Evolutionary conservation across 495 filamentous ascomycete species (phyloP).

Genomic region (Opeltia flavorubescens): DNA sequence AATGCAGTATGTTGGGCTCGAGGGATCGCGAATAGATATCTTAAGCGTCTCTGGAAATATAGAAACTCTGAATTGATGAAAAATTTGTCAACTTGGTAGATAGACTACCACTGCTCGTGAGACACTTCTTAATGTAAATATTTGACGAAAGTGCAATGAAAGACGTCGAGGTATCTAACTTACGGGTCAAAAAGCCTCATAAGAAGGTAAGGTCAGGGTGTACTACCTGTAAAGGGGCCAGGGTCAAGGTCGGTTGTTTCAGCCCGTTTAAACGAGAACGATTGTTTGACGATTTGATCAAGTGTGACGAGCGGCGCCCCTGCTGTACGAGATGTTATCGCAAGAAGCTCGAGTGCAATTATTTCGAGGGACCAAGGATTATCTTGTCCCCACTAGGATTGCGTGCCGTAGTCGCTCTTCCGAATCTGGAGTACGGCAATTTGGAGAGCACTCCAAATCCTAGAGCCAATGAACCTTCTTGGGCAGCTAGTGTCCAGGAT

Average conservation of each 20-base stretch:
- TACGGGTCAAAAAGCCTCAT: not conserved
- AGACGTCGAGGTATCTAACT: not conserved
- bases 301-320: constrained; percentile 4
- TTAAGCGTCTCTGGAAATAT: not conserved
- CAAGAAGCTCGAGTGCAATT: constrained; percentile 1
- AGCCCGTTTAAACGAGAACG: not conserved
- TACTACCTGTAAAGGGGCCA: constrained; percentile 1
- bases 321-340: constrained; percentile 5
- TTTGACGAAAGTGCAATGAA: not conserved
- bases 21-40: not conserved
- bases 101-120: not conserved
- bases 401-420: not conserved
- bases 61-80: not conserved
- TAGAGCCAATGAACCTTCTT: not conserved
- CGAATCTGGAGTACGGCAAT: not conserved
- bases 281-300: constrained; percentile 1
- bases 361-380: not conserved
- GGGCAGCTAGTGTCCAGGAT: not conserved
- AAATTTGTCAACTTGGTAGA: not conserved
- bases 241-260: constrained; percentile 1
- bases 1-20: not conserved
- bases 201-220: constrained; percentile 4
- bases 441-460: not conserved
- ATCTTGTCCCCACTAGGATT: not conserved
- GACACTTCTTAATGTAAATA: not conserved